Evolutionary conservation across 2,329 filamentous ascomycete genomes (phyloP).

Genomic region (Alternaria gaisen): DNA sequence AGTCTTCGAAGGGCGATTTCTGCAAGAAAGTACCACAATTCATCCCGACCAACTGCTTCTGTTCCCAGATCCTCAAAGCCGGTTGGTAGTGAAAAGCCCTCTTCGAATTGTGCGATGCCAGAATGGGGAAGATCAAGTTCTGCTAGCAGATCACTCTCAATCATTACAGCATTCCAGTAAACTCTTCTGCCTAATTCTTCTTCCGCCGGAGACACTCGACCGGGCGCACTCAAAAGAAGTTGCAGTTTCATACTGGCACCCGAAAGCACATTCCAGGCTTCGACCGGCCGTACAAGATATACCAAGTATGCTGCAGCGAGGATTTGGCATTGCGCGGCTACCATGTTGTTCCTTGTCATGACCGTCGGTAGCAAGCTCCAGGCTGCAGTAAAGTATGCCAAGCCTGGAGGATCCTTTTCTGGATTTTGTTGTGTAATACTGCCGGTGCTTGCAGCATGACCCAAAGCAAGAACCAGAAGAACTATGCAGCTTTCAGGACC

Average conservation of each 20-base stretch:
- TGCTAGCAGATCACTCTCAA: conserved; percentile 79
- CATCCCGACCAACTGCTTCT: conserved; percentile 73
- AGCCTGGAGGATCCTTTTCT: conserved; percentile 75
- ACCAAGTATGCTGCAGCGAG: conserved; percentile 84
- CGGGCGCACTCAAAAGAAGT: conserved; percentile 76
- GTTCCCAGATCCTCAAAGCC: conserved; percentile 77
- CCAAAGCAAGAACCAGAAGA: conserved; percentile 77
- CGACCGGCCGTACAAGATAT: conserved; percentile 81
- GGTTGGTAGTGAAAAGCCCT: conserved; percentile 78
- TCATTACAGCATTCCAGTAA: conserved; percentile 84
- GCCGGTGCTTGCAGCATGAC: conserved; percentile 76
- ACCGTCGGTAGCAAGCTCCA: conserved; percentile 80
- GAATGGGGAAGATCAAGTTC: conserved; percentile 84
- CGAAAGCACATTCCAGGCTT: conserved; percentile 83
- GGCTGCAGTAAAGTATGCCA: conserved; percentile 82
- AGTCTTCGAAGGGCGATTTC: conserved; percentile 81
- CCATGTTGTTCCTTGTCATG: conserved; percentile 80
- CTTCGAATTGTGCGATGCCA: conserved; percentile 82
- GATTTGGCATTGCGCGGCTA: conserved; percentile 82
- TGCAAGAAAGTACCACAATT: conserved; percentile 86
- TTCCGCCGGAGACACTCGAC: conserved; percentile 73
- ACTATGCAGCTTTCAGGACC: conserved; percentile 86
- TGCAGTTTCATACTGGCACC: conserved; percentile 84
- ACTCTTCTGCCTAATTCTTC: conserved; percentile 78
- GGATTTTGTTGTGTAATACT: conserved; percentile 77